phyloP scores from a whole-genome alignment of 2,329 filamentous ascomycete genomes.

The Talaromyces sp. region DNA sequence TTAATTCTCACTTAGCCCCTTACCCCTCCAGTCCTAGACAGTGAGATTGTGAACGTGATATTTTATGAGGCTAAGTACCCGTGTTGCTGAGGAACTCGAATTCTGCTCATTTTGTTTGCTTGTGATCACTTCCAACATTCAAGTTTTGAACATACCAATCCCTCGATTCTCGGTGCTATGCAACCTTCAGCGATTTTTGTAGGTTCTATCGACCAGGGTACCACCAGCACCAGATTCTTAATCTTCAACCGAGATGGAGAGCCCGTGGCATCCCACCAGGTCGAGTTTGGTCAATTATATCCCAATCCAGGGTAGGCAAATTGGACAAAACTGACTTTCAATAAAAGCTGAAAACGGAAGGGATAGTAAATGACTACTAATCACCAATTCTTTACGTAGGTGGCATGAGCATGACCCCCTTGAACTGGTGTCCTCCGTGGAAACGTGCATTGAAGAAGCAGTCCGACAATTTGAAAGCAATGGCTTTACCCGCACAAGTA shows the following conservation, averaged over 20 bases:
- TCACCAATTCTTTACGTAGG: conserved; percentile 46
- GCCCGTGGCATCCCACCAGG: conserved; percentile 78
- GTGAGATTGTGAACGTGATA: neutral
- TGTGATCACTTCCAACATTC: too few species aligned
- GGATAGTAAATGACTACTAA: neutral
- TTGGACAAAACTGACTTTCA: neutral
- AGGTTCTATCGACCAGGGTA: conserved; percentile 87
- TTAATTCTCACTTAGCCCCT: conserved; percentile 4
- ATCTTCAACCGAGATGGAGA: conserved; percentile 82
- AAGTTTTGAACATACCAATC: too few species aligned
- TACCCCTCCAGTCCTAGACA: neutral
- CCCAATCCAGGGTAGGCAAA: conserved; percentile 75
- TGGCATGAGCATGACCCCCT: conserved; percentile 88
- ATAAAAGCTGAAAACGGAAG: too few species aligned
- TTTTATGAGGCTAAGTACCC: neutral
- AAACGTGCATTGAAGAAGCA: conserved; percentile 76
- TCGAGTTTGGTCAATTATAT: conserved; percentile 83
- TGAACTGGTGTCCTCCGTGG: conserved; percentile 73
- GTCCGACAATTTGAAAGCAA: conserved; percentile 67
- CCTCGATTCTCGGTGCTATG: conserved; percentile 22
- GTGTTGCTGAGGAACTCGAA: neutral
- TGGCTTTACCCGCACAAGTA: conserved; percentile 66
- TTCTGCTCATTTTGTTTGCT: neutral
- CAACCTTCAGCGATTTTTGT: conserved; percentile 58
- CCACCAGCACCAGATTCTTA: conserved; percentile 83